Percentiles rank a stretch among this genome's conserved stretches.
These are phyloP conservation scores for Xylaria venustula DNA, from an alignment of 495 filamentous ascomycete genomes.

Conservation along the genomic window DNA sequence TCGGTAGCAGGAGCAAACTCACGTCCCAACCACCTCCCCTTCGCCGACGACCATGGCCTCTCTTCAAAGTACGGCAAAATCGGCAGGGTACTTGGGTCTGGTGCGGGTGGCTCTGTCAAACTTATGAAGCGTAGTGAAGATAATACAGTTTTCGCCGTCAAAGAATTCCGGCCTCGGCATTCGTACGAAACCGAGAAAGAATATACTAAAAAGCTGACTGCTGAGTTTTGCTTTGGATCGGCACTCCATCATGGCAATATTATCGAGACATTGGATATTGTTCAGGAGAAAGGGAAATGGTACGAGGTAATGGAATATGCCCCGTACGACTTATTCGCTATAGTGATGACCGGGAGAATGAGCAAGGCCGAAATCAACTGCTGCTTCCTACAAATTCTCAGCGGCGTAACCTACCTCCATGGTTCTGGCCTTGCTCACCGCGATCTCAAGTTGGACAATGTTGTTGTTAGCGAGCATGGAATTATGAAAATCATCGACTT, in stretches of 20 bases:
- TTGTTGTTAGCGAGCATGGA: constrained; percentile 94
- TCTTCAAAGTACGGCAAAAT: constrained; percentile 92
- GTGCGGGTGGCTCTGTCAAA: constrained; percentile 91
- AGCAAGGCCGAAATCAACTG: constrained; percentile 85
- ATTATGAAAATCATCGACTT: constrained; percentile 99
- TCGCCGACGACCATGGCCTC: constrained; percentile 91
- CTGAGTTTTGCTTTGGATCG: constrained; percentile 97
- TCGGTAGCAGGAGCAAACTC: constrained; percentile 56
- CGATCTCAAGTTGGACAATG: constrained; percentile 96
- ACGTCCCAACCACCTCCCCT: constrained; percentile 69
- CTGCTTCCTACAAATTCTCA: constrained; percentile 90
- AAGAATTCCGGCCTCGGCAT: constrained; percentile 92
- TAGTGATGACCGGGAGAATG: constrained; percentile 99
- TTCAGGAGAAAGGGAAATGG: constrained; percentile 93
- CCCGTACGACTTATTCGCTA: constrained; percentile 95
- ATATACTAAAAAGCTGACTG: constrained; percentile 98
- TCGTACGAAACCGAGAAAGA: constrained; percentile 91
- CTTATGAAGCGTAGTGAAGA: constrained; percentile 91
- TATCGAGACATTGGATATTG: constrained; percentile 95
- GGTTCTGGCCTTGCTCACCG: constrained; percentile 94
- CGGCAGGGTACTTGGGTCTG: constrained; percentile 88
- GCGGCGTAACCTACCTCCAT: constrained; percentile 95
- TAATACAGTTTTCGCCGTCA: constrained; percentile 91
- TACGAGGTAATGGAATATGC: constrained; percentile 99
- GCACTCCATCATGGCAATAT: constrained; percentile 98